Percentiles rank a stretch among this genome's conserved stretches.
These are phyloP conservation scores for Aspergillus biplanus DNA, from an alignment of 495 filamentous ascomycete genomes.

Conservation along the genomic window DNA sequence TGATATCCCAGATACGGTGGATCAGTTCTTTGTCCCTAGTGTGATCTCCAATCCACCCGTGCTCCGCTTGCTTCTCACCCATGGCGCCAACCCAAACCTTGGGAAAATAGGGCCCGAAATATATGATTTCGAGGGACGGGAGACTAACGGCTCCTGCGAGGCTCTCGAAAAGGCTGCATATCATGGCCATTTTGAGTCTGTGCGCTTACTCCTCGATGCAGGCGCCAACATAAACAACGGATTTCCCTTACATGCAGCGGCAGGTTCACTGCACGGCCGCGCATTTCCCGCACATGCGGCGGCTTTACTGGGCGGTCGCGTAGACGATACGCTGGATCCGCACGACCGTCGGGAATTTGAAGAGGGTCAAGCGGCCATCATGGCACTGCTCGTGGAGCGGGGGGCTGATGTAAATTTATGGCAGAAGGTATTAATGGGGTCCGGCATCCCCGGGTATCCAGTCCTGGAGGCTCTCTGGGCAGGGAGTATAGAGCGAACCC, in stretches of 20 bases:
- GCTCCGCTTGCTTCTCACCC: constrained; percentile 38
- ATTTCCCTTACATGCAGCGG: constrained; percentile 37
- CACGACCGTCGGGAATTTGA: constrained; percentile 31
- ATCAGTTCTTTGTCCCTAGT: constrained; percentile 25
- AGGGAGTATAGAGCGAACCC: constrained; percentile 35
- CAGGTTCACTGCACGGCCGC: constrained; percentile 29
- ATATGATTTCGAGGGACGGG: constrained; percentile 22
- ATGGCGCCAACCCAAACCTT: constrained; percentile 38
- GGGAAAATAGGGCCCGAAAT: constrained; percentile 18
- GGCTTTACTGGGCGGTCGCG: no score
- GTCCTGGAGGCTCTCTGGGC: constrained; percentile 39
- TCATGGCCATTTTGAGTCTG: constrained; percentile 30
- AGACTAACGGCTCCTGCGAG: constrained; percentile 24
- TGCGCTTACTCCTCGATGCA: constrained; percentile 38
- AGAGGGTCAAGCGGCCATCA: constrained; percentile 32
- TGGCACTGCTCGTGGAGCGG: constrained; percentile 36
- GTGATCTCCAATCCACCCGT: constrained; percentile 29
- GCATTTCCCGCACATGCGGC: no score
- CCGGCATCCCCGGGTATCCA: constrained; percentile 32
- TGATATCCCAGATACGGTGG: constrained; percentile 28
- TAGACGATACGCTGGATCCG: no score
- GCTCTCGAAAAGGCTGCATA: constrained; percentile 33
- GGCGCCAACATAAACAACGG: constrained; percentile 36
- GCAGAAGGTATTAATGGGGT: constrained; percentile 23
- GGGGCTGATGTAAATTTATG: constrained; percentile 39